Conservation (phyloP, 345 rosid species). For the Sisymbrium altissimum region DNA sequence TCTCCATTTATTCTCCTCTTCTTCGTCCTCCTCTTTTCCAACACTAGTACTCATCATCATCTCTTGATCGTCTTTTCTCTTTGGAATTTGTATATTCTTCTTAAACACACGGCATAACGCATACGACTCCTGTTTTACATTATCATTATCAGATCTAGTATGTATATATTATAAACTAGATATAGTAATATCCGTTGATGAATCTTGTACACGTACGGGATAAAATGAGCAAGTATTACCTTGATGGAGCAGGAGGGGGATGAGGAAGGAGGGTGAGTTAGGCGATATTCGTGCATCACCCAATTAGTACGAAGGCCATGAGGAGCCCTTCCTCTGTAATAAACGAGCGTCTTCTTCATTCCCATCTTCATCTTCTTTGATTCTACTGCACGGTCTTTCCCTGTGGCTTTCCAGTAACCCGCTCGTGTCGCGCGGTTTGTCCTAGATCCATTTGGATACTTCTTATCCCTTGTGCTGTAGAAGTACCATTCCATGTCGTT, state of each 20-base stretch:
- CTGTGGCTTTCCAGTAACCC: conserved; percentile 84
- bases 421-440: conserved; percentile 69
- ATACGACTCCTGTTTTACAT: conserved; percentile 52
- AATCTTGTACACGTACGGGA: background rate
- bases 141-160: background rate
- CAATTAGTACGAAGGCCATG: conserved; percentile 66
- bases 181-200: background rate
- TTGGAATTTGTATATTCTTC: conserved; percentile 54
- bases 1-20: conserved; percentile 36
- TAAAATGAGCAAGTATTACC: background rate
- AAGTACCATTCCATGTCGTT: conserved; percentile 86
- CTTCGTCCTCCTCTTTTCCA: conserved; percentile 16
- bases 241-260: conserved; percentile 22
- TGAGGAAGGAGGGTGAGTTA: conserved; percentile 40
- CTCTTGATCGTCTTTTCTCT: conserved; percentile 26
- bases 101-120: conserved; percentile 75
- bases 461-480: conserved; percentile 71
- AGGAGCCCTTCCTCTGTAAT: conserved; percentile 68
- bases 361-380: conserved; percentile 53
- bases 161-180: background rate
- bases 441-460: conserved; percentile 77
- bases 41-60: conserved; percentile 15
- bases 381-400: conserved; percentile 54
- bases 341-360: conserved; percentile 80
- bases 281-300: conserved; percentile 84